Conservation (phyloP, 352 stramenopile genomes). For the Globisporangium recalcitrans region DNA sequence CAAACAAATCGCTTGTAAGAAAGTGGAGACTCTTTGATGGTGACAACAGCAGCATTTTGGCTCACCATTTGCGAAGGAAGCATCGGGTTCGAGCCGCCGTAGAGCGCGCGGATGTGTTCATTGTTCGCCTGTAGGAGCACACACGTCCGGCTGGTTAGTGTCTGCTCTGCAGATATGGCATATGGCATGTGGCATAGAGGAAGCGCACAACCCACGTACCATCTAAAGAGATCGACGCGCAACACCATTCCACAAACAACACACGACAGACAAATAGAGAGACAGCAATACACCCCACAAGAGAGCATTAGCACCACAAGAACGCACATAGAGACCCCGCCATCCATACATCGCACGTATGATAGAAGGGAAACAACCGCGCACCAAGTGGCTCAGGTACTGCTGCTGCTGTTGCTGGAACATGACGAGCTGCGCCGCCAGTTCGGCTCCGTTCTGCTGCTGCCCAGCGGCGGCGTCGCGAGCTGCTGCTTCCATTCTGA, state of each 20-base stretch:
- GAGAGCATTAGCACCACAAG: neutral
- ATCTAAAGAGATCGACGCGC: slow-evolving; percentile 2
- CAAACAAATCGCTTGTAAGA: slow-evolving; percentile 2
- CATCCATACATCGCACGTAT: neutral
- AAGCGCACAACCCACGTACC: neutral
- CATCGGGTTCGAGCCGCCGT: slow-evolving; percentile 77
- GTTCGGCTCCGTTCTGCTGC: slow-evolving; percentile 27
- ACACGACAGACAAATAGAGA: neutral
- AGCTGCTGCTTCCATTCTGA: neutral
- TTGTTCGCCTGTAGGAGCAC: slow-evolving; percentile 57
- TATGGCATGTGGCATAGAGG: neutral
- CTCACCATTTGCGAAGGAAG: slow-evolving; percentile 78
- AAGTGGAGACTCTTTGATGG: neutral
- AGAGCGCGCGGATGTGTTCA: slow-evolving; percentile 78
- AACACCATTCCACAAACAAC: neutral
- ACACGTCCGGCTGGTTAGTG: neutral
- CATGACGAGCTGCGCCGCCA: slow-evolving; percentile 42
- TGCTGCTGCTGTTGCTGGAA: slow-evolving; percentile 61
- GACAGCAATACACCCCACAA: neutral
- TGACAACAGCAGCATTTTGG: neutral
- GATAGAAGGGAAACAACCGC: neutral
- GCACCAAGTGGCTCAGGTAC: slow-evolving; percentile 48
- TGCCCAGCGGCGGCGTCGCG: slow-evolving; percentile 14
- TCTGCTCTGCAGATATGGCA: neutral
- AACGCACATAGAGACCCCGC: neutral